These are phyloP conservation scores for Micromonas pusilla DNA, from an alignment of 139 green algal species.

Conservation along the genomic window DNA sequence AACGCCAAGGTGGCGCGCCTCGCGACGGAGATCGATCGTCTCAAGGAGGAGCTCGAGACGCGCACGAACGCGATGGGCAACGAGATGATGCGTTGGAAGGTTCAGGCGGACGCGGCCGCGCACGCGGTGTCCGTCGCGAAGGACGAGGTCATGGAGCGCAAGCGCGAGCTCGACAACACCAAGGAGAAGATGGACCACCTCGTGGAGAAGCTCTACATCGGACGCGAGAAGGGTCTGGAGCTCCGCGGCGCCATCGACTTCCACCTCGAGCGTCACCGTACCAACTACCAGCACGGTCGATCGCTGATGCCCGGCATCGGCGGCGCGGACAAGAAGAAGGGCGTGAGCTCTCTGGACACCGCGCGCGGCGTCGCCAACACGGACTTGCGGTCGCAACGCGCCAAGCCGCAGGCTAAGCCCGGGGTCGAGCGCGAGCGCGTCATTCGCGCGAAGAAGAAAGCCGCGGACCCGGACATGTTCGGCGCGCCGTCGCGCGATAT, in stretches of 20 bases:
- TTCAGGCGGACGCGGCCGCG: constrained; percentile 23
- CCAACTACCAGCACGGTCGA: background rate
- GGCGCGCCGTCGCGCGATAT: too few species aligned
- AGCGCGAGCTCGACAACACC: constrained; percentile 32
- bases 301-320: too few species aligned
- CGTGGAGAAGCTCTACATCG: constrained; percentile 35
- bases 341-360: too few species aligned
- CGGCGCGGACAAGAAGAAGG: background rate
- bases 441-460: too few species aligned
- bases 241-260: constrained; percentile 31
- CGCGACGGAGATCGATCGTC: constrained; percentile 23
- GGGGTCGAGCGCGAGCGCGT: too few species aligned
- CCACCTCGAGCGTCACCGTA: constrained; percentile 6
- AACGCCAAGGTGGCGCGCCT: constrained; percentile 8
- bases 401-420: too few species aligned
- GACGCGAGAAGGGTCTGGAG: constrained; percentile 22
- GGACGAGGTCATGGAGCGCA: constrained; percentile 28
- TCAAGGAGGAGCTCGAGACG: constrained; percentile 15
- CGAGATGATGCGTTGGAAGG: constrained; percentile 26
- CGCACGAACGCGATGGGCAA: constrained; percentile 10
- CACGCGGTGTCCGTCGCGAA: constrained; percentile 18
- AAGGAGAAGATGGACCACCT: constrained; percentile 36
- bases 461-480: too few species aligned
- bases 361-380: too few species aligned
- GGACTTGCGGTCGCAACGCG: too few species aligned